Evolutionary conservation across 1,284 basidiomycete species (phyloP).

Genomic region (Melanopsichium pennsylvanicum): DNA sequence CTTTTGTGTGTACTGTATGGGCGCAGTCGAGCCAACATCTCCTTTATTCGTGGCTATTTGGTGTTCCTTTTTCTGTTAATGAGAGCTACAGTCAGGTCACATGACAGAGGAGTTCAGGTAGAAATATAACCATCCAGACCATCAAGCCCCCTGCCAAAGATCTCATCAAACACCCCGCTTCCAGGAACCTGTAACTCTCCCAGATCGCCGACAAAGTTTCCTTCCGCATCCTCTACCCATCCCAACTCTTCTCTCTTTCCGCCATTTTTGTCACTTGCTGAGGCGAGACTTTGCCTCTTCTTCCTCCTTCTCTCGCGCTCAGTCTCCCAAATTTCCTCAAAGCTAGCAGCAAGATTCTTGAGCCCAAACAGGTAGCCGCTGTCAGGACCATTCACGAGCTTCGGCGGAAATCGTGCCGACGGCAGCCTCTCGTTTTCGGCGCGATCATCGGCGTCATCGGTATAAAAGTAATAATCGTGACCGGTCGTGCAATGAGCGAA

Average conservation of each 20-base stretch:
- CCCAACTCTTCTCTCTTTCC: conserved; percentile 4
- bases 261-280: background rate
- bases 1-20: too few relatives aligned
- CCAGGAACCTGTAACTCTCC: conserved; percentile 56
- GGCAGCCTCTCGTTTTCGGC: conserved; percentile 21
- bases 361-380: conserved; percentile 92
- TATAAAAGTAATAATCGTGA: conserved; percentile 78
- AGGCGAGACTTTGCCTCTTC: too few relatives aligned
- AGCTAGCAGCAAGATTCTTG: conserved; percentile 75
- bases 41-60: too few relatives aligned
- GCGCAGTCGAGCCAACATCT: too few relatives aligned
- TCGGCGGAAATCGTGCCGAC: conserved; percentile 78
- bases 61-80: too few relatives aligned
- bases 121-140: conserved; percentile 54
- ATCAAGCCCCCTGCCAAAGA: conserved; percentile 57
- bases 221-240: conserved; percentile 32
- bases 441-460: conserved; percentile 12
- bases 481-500: conserved; percentile 99
- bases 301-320: conserved; percentile 44
- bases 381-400: conserved; percentile 85
- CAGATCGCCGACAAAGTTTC: conserved; percentile 38
- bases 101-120: conserved; percentile 13
- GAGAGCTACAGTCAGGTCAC: background rate
- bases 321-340: conserved; percentile 70
- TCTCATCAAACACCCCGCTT: conserved; percentile 62